Conservation (phyloP, 2,329 filamentous ascomycete genomes). For the Phyllosticta paracitricarpa region DNA sequence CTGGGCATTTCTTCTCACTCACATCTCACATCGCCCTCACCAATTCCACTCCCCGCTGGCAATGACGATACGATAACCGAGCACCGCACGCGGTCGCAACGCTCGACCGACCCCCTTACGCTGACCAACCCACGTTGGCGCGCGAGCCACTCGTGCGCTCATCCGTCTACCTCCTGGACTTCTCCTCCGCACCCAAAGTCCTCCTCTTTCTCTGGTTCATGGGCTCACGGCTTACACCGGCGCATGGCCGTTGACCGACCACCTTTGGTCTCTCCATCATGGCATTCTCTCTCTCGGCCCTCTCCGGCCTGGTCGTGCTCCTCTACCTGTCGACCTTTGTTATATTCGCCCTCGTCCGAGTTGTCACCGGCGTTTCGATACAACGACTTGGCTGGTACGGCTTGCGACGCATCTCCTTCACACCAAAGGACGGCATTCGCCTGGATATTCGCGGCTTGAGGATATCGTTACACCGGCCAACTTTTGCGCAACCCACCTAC, state of each 20-base stretch:
- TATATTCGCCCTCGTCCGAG: constrained; percentile 82
- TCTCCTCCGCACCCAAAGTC: neutral
- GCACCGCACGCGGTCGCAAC: constrained; percentile 6
- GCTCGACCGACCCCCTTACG: constrained; percentile 8
- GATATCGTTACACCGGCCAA: constrained; percentile 80
- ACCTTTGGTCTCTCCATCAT: constrained; percentile 21
- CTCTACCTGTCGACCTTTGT: constrained; percentile 88
- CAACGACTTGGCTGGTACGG: constrained; percentile 92
- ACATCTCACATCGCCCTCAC: neutral
- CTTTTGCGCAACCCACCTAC: constrained; percentile 96
- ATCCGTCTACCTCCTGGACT: neutral
- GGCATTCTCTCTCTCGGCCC: constrained; percentile 51
- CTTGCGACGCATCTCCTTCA: constrained; percentile 80
- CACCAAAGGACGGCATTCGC: constrained; percentile 76
- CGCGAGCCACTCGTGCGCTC: constrained; percentile 8
- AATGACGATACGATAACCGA: constrained; percentile 9
- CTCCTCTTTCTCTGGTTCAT: neutral
- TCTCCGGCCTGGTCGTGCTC: constrained; percentile 76
- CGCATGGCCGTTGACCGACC: constrained; percentile 15
- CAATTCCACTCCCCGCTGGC: neutral
- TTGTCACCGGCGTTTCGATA: constrained; percentile 88
- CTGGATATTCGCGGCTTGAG: constrained; percentile 85
- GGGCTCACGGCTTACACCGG: neutral
- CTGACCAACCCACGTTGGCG: neutral
- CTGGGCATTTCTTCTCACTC: neutral